These are phyloP conservation scores for Escallonia rubra DNA, from an alignment of 129 eudicot genomes.

Conservation along the genomic window DNA sequence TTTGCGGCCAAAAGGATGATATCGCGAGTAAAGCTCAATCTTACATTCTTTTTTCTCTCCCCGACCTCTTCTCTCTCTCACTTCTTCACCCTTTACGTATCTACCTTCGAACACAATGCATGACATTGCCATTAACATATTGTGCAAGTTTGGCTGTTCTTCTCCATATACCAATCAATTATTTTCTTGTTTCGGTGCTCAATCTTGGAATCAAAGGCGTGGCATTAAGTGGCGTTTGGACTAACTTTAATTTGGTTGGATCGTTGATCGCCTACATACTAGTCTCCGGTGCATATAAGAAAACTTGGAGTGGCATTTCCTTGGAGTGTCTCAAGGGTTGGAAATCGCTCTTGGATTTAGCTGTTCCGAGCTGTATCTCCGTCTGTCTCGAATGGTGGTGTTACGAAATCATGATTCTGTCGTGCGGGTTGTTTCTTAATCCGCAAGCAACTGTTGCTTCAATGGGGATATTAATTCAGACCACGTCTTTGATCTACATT, in stretches of 20 bases:
- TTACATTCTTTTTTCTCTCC: slow-evolving; percentile 39
- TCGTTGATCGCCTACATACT: slow-evolving; percentile 24
- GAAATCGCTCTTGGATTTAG: slow-evolving; percentile 31
- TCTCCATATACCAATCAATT: slow-evolving; percentile 46
- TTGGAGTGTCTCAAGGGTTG: slow-evolving; percentile 39
- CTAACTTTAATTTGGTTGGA: slow-evolving; percentile 41
- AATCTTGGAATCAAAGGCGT: slow-evolving; percentile 46
- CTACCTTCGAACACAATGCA: slow-evolving; percentile 52
- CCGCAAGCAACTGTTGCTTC: slow-evolving; percentile 51
- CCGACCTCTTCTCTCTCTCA: slow-evolving; percentile 41
- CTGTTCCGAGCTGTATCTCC: slow-evolving; percentile 53
- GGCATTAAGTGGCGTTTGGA: slow-evolving; percentile 44
- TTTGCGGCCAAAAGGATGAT: slow-evolving; percentile 39
- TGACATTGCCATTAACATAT: slow-evolving; percentile 44
- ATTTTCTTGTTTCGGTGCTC: slow-evolving; percentile 30
- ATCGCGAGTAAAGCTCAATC: slow-evolving; percentile 38
- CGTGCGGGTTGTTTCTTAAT: slow-evolving; percentile 38
- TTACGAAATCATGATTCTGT: slow-evolving; percentile 53
- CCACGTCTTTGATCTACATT: slow-evolving; percentile 50
- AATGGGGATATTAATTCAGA: slow-evolving; percentile 57
- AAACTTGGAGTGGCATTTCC: slow-evolving; percentile 51
- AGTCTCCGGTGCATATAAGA: slow-evolving; percentile 21
- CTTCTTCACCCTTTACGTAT: slow-evolving; percentile 52
- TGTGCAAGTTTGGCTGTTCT: slow-evolving; percentile 39
- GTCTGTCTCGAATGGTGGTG: slow-evolving; percentile 71